Conservation (phyloP, 208 protist species). For the Trypanosomatidae sp. region DNA sequence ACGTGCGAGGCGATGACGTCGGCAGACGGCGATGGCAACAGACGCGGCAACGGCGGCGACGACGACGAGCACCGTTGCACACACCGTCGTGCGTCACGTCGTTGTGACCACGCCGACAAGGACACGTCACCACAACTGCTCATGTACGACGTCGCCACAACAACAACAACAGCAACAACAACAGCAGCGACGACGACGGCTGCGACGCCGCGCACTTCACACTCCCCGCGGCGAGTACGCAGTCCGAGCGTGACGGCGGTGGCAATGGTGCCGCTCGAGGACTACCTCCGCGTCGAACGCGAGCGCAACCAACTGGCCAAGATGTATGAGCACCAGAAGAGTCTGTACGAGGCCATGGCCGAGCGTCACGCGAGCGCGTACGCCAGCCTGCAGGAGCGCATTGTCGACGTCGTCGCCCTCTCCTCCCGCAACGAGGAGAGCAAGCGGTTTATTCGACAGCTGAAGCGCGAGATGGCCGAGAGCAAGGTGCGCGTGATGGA, state of each 20-base stretch:
- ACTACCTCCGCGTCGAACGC: constrained; percentile 42
- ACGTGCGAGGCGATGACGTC: no score
- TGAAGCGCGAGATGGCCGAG: constrained; percentile 79
- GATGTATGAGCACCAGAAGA: constrained; percentile 85
- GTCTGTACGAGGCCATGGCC: constrained; percentile 71
- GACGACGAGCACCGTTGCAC: no score
- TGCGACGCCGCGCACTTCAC: no score
- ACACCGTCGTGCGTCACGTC: no score
- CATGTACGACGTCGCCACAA: no score
- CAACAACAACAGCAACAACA: no score
- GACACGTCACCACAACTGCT: no score
- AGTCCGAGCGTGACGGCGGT: not conserved
- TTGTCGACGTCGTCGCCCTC: constrained; percentile 77
- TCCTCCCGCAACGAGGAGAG: constrained; percentile 81
- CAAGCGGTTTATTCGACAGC: constrained; percentile 83
- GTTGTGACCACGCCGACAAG: no score
- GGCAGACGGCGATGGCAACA: no score
- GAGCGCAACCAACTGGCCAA: constrained; percentile 72
- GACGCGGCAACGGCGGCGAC: no score
- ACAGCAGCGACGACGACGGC: no score
- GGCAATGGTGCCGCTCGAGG: constrained; percentile 16
- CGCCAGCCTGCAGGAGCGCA: constrained; percentile 65
- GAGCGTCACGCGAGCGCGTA: no score
- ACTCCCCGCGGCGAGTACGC: constrained; percentile 2
- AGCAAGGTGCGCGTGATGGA: constrained; percentile 65